These are phyloP conservation scores for Terana coerulea DNA, from an alignment of 768 basidiomycete species.

Conservation along the genomic window DNA sequence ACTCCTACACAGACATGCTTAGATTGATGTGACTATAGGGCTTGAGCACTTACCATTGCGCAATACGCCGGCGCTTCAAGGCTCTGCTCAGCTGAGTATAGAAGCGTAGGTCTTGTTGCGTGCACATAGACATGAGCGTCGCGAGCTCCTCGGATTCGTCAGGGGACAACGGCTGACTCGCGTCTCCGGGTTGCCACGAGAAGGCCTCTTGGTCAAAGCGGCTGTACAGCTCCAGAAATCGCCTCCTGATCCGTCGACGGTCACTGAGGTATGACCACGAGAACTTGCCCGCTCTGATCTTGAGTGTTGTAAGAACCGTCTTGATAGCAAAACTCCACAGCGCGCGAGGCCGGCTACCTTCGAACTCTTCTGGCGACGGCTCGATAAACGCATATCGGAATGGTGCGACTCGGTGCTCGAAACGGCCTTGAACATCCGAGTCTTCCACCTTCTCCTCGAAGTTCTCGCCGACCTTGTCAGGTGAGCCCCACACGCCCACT, in stretches of 20 bases:
- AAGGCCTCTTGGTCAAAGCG: neutral
- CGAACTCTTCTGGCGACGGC: neutral
- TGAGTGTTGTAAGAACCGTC: neutral
- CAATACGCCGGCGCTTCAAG: neutral
- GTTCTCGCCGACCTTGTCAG: neutral
- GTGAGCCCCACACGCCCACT: too few relatives aligned
- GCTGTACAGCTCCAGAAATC: neutral
- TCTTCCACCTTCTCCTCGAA: neutral
- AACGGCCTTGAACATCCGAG: neutral
- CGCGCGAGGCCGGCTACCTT: neutral
- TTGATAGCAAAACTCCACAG: neutral
- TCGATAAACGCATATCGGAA: neutral
- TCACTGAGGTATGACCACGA: neutral
- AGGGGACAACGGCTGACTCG: neutral
- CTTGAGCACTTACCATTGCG: neutral
- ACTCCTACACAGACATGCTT: neutral
- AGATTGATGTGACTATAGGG: neutral
- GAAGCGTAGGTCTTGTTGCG: neutral
- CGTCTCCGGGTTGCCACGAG: neutral
- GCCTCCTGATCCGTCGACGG: neutral
- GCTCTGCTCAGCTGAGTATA: neutral
- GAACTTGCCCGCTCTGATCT: neutral
- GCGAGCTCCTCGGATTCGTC: conserved; percentile 3
- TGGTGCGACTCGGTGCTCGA: neutral
- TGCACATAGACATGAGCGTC: neutral